phyloP scores from a whole-genome alignment of 768 basidiomycete species.

The Russula emetica region DNA sequence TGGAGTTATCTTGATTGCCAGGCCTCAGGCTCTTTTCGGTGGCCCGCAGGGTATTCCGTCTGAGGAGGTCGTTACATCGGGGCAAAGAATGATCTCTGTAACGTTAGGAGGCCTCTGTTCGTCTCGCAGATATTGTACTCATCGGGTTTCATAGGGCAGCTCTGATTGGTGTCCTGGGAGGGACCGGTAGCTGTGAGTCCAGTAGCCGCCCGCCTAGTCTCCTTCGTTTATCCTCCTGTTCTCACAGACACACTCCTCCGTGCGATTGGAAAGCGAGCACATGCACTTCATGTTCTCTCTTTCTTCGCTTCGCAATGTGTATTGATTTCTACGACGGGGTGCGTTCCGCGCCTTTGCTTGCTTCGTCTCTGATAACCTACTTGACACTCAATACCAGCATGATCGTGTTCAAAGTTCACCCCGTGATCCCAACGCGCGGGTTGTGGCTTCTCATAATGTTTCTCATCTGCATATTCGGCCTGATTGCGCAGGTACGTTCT shows the following conservation, averaged over 20 bases:
- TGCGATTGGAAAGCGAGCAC: slow-evolving; percentile 70
- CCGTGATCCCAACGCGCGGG: slow-evolving; percentile 45
- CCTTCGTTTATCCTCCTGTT: not conserved
- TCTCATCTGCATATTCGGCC: slow-evolving; percentile 52
- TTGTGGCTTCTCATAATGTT: slow-evolving; percentile 46
- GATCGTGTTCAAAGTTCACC: slow-evolving; percentile 37
- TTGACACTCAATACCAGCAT: slow-evolving; percentile 37
- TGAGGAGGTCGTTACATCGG: slow-evolving; percentile 29
- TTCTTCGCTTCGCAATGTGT: slow-evolving; percentile 63
- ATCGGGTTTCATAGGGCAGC: slow-evolving; percentile 43
- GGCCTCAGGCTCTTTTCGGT: slow-evolving; percentile 73
- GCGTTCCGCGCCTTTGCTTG: slow-evolving; percentile 2
- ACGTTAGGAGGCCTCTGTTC: slow-evolving; percentile 38
- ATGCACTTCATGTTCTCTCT: slow-evolving; percentile 64
- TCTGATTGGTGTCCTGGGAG: slow-evolving; percentile 60
- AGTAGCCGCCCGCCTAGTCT: not conserved
- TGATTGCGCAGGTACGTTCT: slow-evolving; percentile 39
- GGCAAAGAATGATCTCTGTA: slow-evolving; percentile 54
- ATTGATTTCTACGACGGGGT: slow-evolving; percentile 37
- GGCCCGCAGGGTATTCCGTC: slow-evolving; percentile 4
- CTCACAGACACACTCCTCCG: slow-evolving; percentile 51
- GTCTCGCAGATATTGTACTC: not conserved
- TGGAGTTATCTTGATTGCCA: slow-evolving; percentile 78
- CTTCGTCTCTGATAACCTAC: not conserved
- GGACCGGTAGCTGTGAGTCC: slow-evolving; percentile 63